Base-by-base conservation (phyloP, 1,139 yeast genomes). In the Fermentozyma sake region DNA sequence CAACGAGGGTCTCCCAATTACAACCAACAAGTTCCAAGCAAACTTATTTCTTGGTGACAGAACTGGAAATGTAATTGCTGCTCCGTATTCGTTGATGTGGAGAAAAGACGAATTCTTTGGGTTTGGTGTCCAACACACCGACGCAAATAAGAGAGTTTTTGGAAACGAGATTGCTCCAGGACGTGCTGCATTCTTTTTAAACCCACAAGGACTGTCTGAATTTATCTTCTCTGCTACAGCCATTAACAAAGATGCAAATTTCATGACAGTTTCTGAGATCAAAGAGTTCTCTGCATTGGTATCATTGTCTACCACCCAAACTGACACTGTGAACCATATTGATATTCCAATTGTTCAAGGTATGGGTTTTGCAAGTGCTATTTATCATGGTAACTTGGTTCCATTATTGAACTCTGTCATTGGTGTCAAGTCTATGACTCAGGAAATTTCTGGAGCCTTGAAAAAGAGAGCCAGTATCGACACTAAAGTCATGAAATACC, bases 21-120 rank as follows among this genome's bases (percentile, higher is more conserved):
- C 76, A 38, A 86, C 96, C 12, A 87, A 87, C 58, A 85, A 86
- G 50, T 87, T 85, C 53, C 86, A 82, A 50, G 80, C 84, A 7
- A 87, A 87, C 54, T 58, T 86, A 49, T 58, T 85, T 35, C 68
- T 87, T 14, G 91, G 68, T 1, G 58, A 60, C 22, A 91, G 83
- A 47, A 69, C 72, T 7, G 57, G 72, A 30, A 80, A 64, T 42
- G 72, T 79, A 4, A 85, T 84, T 79, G 74, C 94, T 2, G 87
- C 80, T 44, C 96, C 96, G 2, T 86, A 84, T 48, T 77, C 86
- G 2, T 55, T 86, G 23, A 84, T 85, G 79, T 77, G 71, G 67
- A 52, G 50, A 16, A 62, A 61, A 6, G 20, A 23, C 6, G 55
- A 44, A 26, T 56, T 58, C 41, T 66, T 62, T 45, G 91, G 89